phyloP scores from a whole-genome alignment of 2,329 filamentous ascomycete genomes.

The Madurella mycetomatis region DNA sequence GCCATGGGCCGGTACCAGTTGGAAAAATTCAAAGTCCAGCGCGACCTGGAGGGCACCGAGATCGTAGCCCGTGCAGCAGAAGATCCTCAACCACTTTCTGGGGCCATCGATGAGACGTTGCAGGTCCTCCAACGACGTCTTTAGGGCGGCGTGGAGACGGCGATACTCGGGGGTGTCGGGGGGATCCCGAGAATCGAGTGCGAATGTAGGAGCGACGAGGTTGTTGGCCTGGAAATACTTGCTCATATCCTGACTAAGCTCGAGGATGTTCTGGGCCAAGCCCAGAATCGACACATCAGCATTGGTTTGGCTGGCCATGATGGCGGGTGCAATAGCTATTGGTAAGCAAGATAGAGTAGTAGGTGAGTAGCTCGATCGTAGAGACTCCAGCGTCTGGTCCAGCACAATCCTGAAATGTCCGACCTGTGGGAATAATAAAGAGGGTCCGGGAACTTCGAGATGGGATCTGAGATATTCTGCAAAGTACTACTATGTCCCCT shows the following conservation, averaged over 20 bases:
- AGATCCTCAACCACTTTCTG: conserved; percentile 1
- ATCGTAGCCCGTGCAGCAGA: conserved; percentile 18
- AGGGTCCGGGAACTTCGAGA: too few species aligned
- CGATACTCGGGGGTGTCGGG: neutral
- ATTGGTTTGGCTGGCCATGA: neutral
- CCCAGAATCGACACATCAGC: conserved; percentile 1
- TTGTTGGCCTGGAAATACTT: conserved; percentile 6
- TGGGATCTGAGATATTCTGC: too few species aligned
- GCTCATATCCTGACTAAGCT: neutral
- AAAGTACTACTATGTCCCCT: too few species aligned
- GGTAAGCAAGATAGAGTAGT: too few species aligned
- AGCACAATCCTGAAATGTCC: too few species aligned
- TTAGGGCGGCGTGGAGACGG: neutral
- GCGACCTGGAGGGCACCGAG: conserved; percentile 26
- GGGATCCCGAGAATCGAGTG: conserved; percentile 2
- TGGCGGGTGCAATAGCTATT: too few species aligned
- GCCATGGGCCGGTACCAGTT: conserved; percentile 18
- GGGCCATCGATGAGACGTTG: conserved; percentile 5
- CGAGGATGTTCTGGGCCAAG: conserved; percentile 4
- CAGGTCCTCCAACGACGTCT: conserved; percentile 1
- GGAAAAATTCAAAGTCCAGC: conserved; percentile 28
- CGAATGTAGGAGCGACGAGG: conserved; percentile 1
- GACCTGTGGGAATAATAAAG: too few species aligned
- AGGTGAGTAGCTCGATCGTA: too few species aligned
- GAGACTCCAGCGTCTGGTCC: too few species aligned